Percentiles rank a stretch among this genome's conserved stretches.
Conservation (phyloP, 768 basidiomycete genomes). For the Amyloporia xantha region DNA sequence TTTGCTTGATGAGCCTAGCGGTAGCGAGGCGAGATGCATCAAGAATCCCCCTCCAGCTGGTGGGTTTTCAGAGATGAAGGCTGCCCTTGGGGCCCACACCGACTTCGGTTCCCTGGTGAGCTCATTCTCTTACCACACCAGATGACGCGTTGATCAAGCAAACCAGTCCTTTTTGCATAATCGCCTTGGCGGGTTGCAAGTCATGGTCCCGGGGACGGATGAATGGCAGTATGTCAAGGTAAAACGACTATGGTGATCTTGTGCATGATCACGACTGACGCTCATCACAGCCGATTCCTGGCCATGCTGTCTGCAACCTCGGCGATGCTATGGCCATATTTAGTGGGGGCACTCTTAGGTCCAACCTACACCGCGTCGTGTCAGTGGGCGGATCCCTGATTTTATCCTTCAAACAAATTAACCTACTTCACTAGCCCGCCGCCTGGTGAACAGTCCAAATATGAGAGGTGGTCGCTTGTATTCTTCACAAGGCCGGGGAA, state of each 20-base stretch:
- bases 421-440: conserved; percentile 31
- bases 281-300: conserved; percentile 22
- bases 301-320: conserved; percentile 29
- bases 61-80: conserved; percentile 14
- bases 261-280: background rate
- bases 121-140: background rate
- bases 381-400: conserved; percentile 21
- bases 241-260: background rate
- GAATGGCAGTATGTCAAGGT: conserved; percentile 67
- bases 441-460: conserved; percentile 45
- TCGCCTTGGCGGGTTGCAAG: conserved; percentile 63
- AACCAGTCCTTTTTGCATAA: conserved; percentile 62
- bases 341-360: conserved; percentile 57
- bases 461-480: conserved; percentile 60
- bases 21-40: conserved; percentile 28
- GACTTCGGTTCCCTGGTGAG: conserved; percentile 31
- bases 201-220: conserved; percentile 52
- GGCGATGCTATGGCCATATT: conserved; percentile 58
- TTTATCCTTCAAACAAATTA: background rate
- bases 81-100: conserved; percentile 28
- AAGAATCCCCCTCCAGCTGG: conserved; percentile 23
- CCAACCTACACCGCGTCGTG: conserved; percentile 60
- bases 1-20: conserved; percentile 20
- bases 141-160: conserved; percentile 23
- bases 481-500: conserved; percentile 63